Conservation (phyloP, 2,329 filamentous ascomycete species). For the Trichoderma sp. region DNA sequence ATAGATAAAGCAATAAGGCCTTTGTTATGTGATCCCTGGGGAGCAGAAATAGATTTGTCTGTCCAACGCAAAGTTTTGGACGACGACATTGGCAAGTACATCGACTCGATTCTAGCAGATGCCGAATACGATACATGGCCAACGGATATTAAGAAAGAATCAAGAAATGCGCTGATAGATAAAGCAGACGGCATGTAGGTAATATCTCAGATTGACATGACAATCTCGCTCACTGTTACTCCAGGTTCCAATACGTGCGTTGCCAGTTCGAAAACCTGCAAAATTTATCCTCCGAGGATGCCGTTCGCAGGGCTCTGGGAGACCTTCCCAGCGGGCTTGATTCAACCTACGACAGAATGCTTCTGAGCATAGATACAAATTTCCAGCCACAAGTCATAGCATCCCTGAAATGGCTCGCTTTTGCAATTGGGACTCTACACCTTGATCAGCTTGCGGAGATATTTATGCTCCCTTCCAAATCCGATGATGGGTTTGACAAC, state of each 20-base stretch:
- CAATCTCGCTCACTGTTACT: background rate
- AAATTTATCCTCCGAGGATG: background rate
- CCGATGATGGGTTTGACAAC: background rate
- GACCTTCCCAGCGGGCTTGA: constrained; percentile 13
- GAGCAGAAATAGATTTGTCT: background rate
- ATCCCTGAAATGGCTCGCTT: constrained; percentile 18
- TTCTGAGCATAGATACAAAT: background rate
- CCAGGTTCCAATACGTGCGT: constrained; percentile 15
- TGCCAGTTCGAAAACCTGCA: background rate
- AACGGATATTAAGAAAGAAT: background rate
- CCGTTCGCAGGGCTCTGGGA: background rate
- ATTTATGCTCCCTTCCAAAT: background rate
- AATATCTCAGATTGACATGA: background rate
- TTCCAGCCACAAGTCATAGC: background rate
- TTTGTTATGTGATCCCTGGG: background rate
- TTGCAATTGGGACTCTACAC: background rate
- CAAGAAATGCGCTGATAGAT: background rate
- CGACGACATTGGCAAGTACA: background rate
- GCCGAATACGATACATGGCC: background rate
- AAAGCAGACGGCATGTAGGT: constrained; percentile 15
- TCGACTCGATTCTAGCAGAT: background rate
- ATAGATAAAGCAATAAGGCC: background rate
- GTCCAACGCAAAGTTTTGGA: background rate
- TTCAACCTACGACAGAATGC: constrained; percentile 16
- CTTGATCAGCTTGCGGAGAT: constrained; percentile 2